Base-by-base conservation (phyloP, 23 red algal genomes). In the Gracilaria gracilis region DNA sequence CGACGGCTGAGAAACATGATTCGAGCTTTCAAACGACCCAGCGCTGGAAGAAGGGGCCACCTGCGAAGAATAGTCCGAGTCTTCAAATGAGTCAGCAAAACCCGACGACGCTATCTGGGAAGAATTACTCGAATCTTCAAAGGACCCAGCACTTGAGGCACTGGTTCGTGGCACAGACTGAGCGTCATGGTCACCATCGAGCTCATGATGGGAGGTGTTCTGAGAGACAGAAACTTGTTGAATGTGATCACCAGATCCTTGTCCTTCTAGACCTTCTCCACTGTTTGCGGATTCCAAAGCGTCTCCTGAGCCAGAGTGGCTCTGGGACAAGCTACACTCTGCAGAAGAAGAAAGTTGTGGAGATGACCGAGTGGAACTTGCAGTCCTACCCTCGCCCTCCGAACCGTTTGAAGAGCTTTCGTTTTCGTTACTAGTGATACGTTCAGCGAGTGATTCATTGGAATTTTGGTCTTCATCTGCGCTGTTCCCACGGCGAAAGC, bases 51-150 rank as follows among this genome's bases (percentile, higher is more conserved):
- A 59, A 59, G 59, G n/a, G 1, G 19, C 28, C 31, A 31, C 24
- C 28, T 64, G 59, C 21, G 59, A 64, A 5, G 59, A 64, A 31
- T 64, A 24, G 59, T 64, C 59, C 17, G 59, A 64, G 59, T 64
- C 59, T 64, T 64, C 59, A 24, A 31, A 64, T 9, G 59, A 64
- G 3, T 31, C 59, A 31, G 24, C 59, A 31, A 64, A 1, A 32
- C 1, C 9, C 59, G 59, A 64, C 59, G 59, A 64, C n/a, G 31
- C 9, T 8, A 27, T 24, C 2, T 64, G 24, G 28, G 59, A 64
- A 19, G 59, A 31, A 32, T 32, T 1, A 64, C 31, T 24, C 2
- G 59, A 64, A 32, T 64, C 59, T 32, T 32, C 6, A 11, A 32
- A 31, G 24, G 28, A 31, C 14, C 0, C n/a, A 19, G 13, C 24